Percentiles rank a stretch among this genome's conserved stretches.
Conservation (phyloP, 2,329 filamentous ascomycete genomes). For the Trichoderma sp. region DNA sequence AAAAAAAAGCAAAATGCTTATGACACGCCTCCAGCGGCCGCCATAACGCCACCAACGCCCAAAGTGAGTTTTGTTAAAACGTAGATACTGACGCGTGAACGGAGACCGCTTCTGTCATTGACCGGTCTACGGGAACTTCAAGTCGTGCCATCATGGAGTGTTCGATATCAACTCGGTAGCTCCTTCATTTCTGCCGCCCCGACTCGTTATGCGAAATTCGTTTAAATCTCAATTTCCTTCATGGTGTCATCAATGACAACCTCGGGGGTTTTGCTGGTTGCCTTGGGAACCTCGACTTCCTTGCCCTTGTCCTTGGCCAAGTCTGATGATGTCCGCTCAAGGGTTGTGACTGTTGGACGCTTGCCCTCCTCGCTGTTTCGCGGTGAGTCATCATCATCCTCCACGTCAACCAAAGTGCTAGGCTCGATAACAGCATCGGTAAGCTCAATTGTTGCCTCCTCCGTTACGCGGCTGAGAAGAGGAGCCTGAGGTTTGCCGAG, state of each 20-base stretch:
- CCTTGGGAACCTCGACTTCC: constrained; percentile 35
- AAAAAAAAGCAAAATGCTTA: constrained; percentile 19
- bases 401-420: constrained; percentile 55
- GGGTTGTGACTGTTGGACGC: constrained; percentile 32
- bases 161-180: constrained; percentile 15
- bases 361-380: constrained; percentile 46
- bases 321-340: constrained; percentile 35
- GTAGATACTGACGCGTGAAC: constrained; percentile 19
- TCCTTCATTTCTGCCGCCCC: not conserved
- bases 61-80: constrained; percentile 14
- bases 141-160: constrained; percentile 28
- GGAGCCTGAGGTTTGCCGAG: constrained; percentile 69
- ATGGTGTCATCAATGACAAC: constrained; percentile 48
- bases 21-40: constrained; percentile 20
- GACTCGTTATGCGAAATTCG: not conserved
- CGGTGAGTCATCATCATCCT: constrained; percentile 53
- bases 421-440: constrained; percentile 41
- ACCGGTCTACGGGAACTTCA: constrained; percentile 19
- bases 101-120: constrained; percentile 12
- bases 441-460: constrained; percentile 55
- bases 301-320: constrained; percentile 42
- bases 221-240: constrained; percentile 62
- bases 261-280: constrained; percentile 45
- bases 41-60: constrained; percentile 25
- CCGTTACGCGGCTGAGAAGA: constrained; percentile 70